A percentile compares a stretch with the other conserved stretches of the same genome.
Evolutionary conservation across 2,329 filamentous ascomycete genomes (phyloP).

Genomic region (Orbilia oligospora): DNA sequence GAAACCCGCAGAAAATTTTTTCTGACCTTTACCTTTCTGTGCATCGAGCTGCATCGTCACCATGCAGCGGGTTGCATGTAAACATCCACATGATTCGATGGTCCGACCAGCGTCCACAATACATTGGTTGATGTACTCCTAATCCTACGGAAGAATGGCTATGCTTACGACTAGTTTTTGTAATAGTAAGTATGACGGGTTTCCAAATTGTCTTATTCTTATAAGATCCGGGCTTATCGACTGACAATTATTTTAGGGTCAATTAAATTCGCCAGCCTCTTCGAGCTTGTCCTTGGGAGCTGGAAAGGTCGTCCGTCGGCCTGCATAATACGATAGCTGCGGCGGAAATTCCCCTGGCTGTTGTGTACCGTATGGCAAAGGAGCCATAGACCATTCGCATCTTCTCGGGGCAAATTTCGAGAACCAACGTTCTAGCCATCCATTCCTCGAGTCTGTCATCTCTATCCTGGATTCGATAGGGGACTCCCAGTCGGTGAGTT

Average conservation of each 20-base stretch:
- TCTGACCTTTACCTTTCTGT: constrained; percentile 48
- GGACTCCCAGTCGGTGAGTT: constrained; percentile 52
- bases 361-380: constrained; percentile 60
- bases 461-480: constrained; percentile 51
- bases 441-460: constrained; percentile 36
- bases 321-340: constrained; percentile 10
- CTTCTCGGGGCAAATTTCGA: constrained; percentile 19
- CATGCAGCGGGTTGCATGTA: constrained; percentile 60
- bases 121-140: constrained; percentile 24
- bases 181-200: constrained; percentile 53
- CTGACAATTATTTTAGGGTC: constrained; percentile 17
- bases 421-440: constrained; percentile 43
- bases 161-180: constrained; percentile 19
- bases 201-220: constrained; percentile 13
- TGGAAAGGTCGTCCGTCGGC: constrained; percentile 4
- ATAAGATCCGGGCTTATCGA: constrained; percentile 11
- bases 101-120: constrained; percentile 27
- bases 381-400: constrained; percentile 30
- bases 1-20: constrained; percentile 52
- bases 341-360: constrained; percentile 44
- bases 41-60: constrained; percentile 61
- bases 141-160: constrained; percentile 26
- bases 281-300: not conserved
- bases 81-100: constrained; percentile 59
- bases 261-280: constrained; percentile 3